A percentile compares a stretch with the other conserved stretches of the same genome.
Evolutionary conservation across 1,284 basidiomycete genomes (phyloP).

Genomic region (Nidula niveotomentosa): DNA sequence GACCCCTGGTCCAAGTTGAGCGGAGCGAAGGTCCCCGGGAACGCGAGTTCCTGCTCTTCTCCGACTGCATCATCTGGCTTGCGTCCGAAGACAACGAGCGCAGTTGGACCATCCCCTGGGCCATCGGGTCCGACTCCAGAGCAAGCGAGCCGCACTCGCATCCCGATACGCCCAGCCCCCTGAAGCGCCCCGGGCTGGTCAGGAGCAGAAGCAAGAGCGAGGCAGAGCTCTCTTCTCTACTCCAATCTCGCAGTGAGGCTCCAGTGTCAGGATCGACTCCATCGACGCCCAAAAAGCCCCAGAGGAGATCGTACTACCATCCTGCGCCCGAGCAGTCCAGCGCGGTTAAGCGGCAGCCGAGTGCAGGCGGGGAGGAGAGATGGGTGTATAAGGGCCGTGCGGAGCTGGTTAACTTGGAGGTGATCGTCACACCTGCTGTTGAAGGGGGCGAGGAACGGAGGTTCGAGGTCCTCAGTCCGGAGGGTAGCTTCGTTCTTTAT

Average conservation of each 20-base stretch:
- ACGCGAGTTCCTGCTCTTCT: slow-evolving; percentile 79
- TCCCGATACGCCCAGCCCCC: not conserved
- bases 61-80: slow-evolving; percentile 80
- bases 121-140: slow-evolving; percentile 1
- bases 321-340: slow-evolving; percentile 27
- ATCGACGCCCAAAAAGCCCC: slow-evolving; percentile 20
- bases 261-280: slow-evolving; percentile 13
- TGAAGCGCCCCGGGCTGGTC: slow-evolving; percentile 26
- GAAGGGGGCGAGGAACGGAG: slow-evolving; percentile 48
- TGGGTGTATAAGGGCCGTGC: slow-evolving; percentile 73
- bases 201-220: slow-evolving; percentile 63
- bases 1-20: slow-evolving; percentile 58
- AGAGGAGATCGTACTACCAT: slow-evolving; percentile 21
- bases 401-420: slow-evolving; percentile 75
- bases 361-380: slow-evolving; percentile 47
- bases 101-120: slow-evolving; percentile 1
- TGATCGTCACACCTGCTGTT: slow-evolving; percentile 57
- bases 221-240: slow-evolving; percentile 41
- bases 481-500: slow-evolving; percentile 76
- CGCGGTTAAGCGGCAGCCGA: slow-evolving; percentile 37
- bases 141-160: too few relatives aligned
- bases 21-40: slow-evolving; percentile 48
- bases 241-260: slow-evolving; percentile 3
- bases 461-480: slow-evolving; percentile 76
- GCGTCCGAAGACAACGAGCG: slow-evolving; percentile 42